These are phyloP conservation scores for Ensete ventricosum DNA, from an alignment of 176 grass and related monocot genomes.

Conservation along the genomic window DNA sequence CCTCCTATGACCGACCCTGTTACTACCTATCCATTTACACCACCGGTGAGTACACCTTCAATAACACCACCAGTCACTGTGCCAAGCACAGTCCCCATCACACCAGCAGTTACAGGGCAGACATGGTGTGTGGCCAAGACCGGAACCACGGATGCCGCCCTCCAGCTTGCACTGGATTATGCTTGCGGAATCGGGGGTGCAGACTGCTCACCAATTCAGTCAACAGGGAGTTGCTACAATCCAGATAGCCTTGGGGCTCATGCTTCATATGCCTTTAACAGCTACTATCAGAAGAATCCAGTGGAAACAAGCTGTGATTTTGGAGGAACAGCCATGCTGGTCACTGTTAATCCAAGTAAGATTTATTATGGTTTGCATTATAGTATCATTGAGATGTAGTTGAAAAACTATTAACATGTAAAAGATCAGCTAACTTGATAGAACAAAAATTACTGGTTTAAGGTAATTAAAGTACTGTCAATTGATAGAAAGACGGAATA, in stretches of 20 bases:
- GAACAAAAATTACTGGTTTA: no score
- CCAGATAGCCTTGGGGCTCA: slow-evolving; percentile 65
- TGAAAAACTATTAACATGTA: no score
- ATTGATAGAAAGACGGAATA: not conserved
- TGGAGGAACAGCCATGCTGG: slow-evolving; percentile 72
- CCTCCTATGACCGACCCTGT: slow-evolving; percentile 60
- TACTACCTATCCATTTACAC: slow-evolving; percentile 45
- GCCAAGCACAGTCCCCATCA: slow-evolving; percentile 27
- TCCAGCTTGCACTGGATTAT: slow-evolving; percentile 74
- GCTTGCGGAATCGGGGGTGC: slow-evolving; percentile 78
- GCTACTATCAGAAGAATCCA: slow-evolving; percentile 84
- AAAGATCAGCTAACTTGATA: no score
- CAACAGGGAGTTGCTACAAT: slow-evolving; percentile 74
- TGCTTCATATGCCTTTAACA: slow-evolving; percentile 93
- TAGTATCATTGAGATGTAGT: no score
- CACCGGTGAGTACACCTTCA: slow-evolving; percentile 36
- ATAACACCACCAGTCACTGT: slow-evolving; percentile 27
- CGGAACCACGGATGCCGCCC: slow-evolving; percentile 27
- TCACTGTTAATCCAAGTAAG: slow-evolving; percentile 86
- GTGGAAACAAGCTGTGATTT: slow-evolving; percentile 83
- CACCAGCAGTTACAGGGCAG: slow-evolving; percentile 34
- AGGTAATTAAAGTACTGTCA: no score
- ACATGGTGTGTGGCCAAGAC: slow-evolving; percentile 77
- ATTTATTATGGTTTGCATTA: not conserved
- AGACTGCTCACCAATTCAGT: slow-evolving; percentile 76